Evolutionary conservation across 306 rosid species (phyloP), one percentile per base, ranked within the genome.

Genomic region (Trifolium dubium): DNA sequence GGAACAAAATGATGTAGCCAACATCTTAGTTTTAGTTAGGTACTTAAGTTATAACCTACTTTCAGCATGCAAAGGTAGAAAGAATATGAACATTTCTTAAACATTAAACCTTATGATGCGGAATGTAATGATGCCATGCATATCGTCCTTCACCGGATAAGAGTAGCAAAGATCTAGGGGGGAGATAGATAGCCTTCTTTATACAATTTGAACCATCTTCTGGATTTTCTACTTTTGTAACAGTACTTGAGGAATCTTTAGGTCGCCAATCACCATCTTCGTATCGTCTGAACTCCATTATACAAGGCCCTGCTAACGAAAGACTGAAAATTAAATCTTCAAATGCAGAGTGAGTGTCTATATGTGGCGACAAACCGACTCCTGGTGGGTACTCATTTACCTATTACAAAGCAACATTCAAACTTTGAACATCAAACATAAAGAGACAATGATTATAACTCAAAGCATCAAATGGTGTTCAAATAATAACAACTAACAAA

Each of bases 291-390:
- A 93, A 93, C 85, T 93, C 98, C 98, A 93, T 93, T 23, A 93
- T 88, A 88, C 98, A 93, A 67, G 98, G 97, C 82, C 98, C 97
- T 63, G 96, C 92, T 77, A 90, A 78, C 51, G 97, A 93, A 86
- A 93, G 97, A 87, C 97, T 93, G 86, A 93, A 90, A 82, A 93
- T 93, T 69, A 87, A 86, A 83, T 94, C 97, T 61, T 89, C 98
- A 83, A 93, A 93, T 71, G 97, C 98, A 83, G 98, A 93, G 85
- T 93, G 98, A 64, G 98, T 93, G 88, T 93, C 98, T 56, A 93
- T 80, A 81, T 93, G 98, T 51, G 98, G 98, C 82, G 98, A 88
- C 89, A 93, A 83, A 15, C 98, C 98, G 85, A 90, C 98, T 18
- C 98, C 98, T 67, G 92, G 87, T 40, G 98, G 98, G 72, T 93